phyloP scores from a whole-genome alignment of 139 green algal genomes.

The Haematococcus lacustris region DNA sequence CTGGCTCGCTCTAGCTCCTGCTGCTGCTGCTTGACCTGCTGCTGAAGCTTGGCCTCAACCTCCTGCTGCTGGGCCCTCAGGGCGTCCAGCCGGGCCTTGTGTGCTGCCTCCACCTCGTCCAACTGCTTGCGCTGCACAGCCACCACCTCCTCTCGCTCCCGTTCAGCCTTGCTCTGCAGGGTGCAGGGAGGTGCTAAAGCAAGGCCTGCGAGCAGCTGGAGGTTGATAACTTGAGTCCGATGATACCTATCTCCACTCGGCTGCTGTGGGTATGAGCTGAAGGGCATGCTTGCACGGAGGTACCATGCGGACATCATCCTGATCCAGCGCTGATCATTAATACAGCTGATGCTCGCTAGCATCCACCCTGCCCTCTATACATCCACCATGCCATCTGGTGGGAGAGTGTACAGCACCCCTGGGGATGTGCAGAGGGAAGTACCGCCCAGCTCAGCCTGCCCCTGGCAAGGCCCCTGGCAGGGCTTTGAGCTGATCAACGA shows the following conservation, averaged over 20 bases:
- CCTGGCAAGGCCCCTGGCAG: too few species aligned
- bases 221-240: background rate
- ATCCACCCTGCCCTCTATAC: too few species aligned
- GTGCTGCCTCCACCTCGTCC: conserved; percentile 14
- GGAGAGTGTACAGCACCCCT: background rate
- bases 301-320: background rate
- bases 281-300: too few species aligned
- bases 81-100: conserved; percentile 12
- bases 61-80: conserved; percentile 25
- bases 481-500: too few species aligned
- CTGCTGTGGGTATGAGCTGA: too few species aligned
- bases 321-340: too few species aligned
- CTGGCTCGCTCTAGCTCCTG: too few species aligned
- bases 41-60: conserved; percentile 22
- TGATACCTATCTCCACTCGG: background rate
- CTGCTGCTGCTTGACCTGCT: too few species aligned
- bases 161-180: conserved; percentile 5
- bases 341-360: too few species aligned
- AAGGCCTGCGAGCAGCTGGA: too few species aligned
- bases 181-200: background rate
- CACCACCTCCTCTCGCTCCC: conserved; percentile 22
- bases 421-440: background rate
- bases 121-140: conserved; percentile 12
- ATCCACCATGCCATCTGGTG: background rate
- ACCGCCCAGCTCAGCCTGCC: too few species aligned